Evolutionary conservation across 805 yeast genomes (phyloP).

Genomic region (Pichia thaimueangensis): DNA sequence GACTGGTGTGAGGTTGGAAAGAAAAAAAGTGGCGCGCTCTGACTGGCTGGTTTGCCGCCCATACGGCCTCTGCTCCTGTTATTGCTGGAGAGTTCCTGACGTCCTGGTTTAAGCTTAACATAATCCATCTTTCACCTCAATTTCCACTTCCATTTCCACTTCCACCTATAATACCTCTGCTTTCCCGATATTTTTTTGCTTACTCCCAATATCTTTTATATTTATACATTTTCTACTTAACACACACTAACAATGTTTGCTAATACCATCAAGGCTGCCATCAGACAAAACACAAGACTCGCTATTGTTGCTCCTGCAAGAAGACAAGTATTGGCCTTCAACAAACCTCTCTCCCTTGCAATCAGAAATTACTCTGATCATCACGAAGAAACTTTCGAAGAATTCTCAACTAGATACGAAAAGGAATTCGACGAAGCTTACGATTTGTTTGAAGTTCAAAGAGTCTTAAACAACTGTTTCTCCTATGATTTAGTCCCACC

Average conservation of each 20-base stretch:
- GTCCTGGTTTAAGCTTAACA: too few relatives aligned
- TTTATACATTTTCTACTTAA: too few relatives aligned
- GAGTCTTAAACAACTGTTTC: slow-evolving; percentile 96
- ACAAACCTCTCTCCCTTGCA: slow-evolving; percentile 15
- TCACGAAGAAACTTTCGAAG: slow-evolving; percentile 91
- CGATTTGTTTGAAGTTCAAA: slow-evolving; percentile 80
- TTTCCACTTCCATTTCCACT: background rate
- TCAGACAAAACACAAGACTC: slow-evolving; percentile 30
- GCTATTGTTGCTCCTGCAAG: slow-evolving; percentile 20
- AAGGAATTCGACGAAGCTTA: slow-evolving; percentile 94
- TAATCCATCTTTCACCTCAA: too few relatives aligned
- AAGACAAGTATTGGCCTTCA: slow-evolving; percentile 11
- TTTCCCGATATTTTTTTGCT: too few relatives aligned
- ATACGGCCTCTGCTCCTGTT: too few relatives aligned
- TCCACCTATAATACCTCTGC: background rate
- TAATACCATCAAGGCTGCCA: slow-evolving; percentile 28
- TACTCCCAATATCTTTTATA: background rate
- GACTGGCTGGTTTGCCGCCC: too few relatives aligned
- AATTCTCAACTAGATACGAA: slow-evolving; percentile 84
- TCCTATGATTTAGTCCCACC: slow-evolving; percentile 98
- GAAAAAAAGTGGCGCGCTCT: slow-evolving; percentile 1
- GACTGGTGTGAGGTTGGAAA: too few relatives aligned
- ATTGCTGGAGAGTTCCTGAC: too few relatives aligned
- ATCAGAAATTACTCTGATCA: slow-evolving; percentile 71
- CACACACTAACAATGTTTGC: slow-evolving; percentile 25